A percentile compares a stretch with the other conserved stretches of the same genome.
phyloP scores from a whole-genome alignment of 2,329 filamentous ascomycete species.

The Ciborinia camelliae region DNA sequence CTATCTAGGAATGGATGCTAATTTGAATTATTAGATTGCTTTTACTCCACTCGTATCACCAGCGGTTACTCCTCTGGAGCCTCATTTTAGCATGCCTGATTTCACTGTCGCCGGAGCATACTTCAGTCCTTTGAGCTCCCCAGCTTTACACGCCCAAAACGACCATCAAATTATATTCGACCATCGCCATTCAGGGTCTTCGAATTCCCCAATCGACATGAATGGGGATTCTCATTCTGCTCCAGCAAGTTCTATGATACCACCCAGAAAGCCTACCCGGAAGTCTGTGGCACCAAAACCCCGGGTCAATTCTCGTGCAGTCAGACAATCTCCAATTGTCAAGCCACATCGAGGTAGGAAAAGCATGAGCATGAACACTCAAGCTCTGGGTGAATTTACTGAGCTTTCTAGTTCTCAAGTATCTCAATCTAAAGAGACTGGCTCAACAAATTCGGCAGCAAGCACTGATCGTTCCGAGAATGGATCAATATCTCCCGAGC shows the following conservation, averaged over 20 bases:
- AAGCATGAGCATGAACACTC: constrained; percentile 41
- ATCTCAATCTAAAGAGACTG: constrained; percentile 41
- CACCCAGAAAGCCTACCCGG: constrained; percentile 28
- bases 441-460: constrained; percentile 30
- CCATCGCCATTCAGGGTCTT: constrained; percentile 40
- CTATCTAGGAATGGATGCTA: background rate
- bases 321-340: constrained; percentile 41
- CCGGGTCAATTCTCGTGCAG: constrained; percentile 33
- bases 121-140: constrained; percentile 80
- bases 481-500: constrained; percentile 62
- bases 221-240: constrained; percentile 34
- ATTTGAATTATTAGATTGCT: constrained; percentile 53
- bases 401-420: constrained; percentile 37
- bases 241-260: constrained; percentile 26
- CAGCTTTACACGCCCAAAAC: constrained; percentile 71
- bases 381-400: constrained; percentile 40
- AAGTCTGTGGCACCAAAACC: constrained; percentile 29
- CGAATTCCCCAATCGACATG: constrained; percentile 36
- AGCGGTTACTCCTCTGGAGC: constrained; percentile 76
- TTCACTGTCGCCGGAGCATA: constrained; percentile 64
- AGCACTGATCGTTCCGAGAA: constrained; percentile 58
- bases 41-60: constrained; percentile 81
- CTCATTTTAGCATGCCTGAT: constrained; percentile 57
- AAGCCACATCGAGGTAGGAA: constrained; percentile 45
- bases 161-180: constrained; percentile 45